A percentile compares a stretch with the other conserved stretches of the same genome.
Conservation (phyloP, 345 rosid species). For the Iberis pinnata region DNA sequence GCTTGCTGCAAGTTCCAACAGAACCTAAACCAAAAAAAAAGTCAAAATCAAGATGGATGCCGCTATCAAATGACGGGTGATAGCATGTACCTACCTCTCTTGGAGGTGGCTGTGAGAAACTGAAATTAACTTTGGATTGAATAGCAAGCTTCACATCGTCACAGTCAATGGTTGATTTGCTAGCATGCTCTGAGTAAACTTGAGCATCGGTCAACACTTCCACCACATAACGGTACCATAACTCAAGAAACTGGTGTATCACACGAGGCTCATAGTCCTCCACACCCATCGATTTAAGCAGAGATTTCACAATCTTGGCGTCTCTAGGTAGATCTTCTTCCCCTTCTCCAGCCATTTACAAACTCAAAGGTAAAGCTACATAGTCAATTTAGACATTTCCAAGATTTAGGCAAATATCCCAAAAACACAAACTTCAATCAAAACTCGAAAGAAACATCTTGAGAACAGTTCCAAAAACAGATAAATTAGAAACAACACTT, state of each 20-base stretch:
- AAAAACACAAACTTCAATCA: no score
- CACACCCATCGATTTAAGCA: slow-evolving; percentile 22
- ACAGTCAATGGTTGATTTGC: slow-evolving; percentile 59
- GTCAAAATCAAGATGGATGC: not conserved
- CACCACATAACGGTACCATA: slow-evolving; percentile 87
- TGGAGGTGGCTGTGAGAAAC: slow-evolving; percentile 93
- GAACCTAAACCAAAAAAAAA: slow-evolving; percentile 34
- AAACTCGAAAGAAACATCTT: not conserved
- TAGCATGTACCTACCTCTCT: slow-evolving; percentile 62
- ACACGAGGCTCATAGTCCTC: slow-evolving; percentile 48
- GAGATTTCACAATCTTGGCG: slow-evolving; percentile 36
- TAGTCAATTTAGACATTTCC: not conserved
- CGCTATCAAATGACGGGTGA: no score
- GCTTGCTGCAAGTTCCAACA: slow-evolving; percentile 67
- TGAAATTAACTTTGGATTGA: slow-evolving; percentile 81
- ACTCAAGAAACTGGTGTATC: slow-evolving; percentile 74
- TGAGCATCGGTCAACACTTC: slow-evolving; percentile 80
- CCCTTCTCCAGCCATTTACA: not conserved
- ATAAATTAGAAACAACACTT: no score
- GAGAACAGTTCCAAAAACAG: no score
- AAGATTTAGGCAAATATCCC: no score
- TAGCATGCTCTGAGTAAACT: slow-evolving; percentile 88
- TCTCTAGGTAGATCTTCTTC: slow-evolving; percentile 59
- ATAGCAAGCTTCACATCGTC: slow-evolving; percentile 90
- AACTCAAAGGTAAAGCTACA: not conserved